Evolutionary conservation across 2,329 filamentous ascomycete species (phyloP).

Genomic region (Gremmenia infestans): DNA sequence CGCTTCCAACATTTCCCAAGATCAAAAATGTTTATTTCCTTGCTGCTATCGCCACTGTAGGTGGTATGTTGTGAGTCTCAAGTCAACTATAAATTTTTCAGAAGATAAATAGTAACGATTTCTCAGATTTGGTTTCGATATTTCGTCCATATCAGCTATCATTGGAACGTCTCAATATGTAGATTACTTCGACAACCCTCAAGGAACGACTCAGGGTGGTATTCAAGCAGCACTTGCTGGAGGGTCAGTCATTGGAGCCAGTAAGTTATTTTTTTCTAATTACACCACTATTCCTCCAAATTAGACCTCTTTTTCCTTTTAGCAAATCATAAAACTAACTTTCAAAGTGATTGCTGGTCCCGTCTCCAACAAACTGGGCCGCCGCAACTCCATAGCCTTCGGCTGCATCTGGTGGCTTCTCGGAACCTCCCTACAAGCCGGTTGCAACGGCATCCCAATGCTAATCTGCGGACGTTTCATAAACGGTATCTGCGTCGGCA

Average conservation of each 20-base stretch:
- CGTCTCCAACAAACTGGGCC: conserved; percentile 43
- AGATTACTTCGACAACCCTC: conserved; percentile 46
- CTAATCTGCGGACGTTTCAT: conserved; percentile 64
- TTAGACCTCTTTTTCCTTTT: too few relatives aligned
- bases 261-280: neutral
- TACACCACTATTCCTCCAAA: too few relatives aligned
- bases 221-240: conserved; percentile 46
- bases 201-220: conserved; percentile 34
- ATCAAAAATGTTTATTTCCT: conserved; percentile 51
- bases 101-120: neutral
- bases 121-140: conserved; percentile 49
- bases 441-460: conserved; percentile 57
- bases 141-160: conserved; percentile 49
- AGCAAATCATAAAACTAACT: neutral
- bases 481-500: conserved; percentile 67
- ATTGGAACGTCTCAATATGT: conserved; percentile 46
- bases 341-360: conserved; percentile 36
- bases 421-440: conserved; percentile 43
- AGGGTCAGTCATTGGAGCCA: conserved; percentile 43
- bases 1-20: conserved; percentile 36
- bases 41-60: conserved; percentile 46
- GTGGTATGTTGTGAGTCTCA: conserved; percentile 40
- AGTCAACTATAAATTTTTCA: too few relatives aligned
- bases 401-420: conserved; percentile 43
- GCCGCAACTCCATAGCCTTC: conserved; percentile 41